Percentiles rank a stretch among this genome's conserved stretches.
Conservation (phyloP, 345 rosid genomes). For the Melastoma malabathricum region DNA sequence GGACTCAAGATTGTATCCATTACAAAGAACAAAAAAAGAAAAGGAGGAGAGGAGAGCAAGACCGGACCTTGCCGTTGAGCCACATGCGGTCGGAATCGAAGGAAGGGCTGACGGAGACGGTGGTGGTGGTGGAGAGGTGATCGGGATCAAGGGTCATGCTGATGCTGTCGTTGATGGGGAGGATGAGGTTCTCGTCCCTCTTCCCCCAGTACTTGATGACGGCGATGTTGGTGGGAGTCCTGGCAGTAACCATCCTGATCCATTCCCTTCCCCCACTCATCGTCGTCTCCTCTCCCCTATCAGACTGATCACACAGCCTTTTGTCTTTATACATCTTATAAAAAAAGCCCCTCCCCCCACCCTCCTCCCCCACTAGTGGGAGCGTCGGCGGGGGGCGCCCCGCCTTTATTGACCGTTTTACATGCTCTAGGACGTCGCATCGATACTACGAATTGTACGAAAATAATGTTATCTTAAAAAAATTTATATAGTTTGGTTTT, state of each 20-base stretch:
- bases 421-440: too few species aligned
- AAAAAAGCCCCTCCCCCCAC: too few species aligned
- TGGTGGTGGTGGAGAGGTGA: conserved; percentile 87
- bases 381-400: too few species aligned
- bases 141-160: conserved; percentile 89
- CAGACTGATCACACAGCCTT: too few species aligned
- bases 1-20: background rate
- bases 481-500: too few species aligned
- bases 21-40: background rate
- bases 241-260: conserved; percentile 76
- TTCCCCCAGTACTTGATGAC: conserved; percentile 99
- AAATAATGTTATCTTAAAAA: too few species aligned
- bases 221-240: conserved; percentile 89
- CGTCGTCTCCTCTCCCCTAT: background rate
- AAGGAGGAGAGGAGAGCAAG: background rate
- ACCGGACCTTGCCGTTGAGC: conserved; percentile 87
- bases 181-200: conserved; percentile 71
- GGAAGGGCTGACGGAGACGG: conserved; percentile 82
- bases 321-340: too few species aligned
- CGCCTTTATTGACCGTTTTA: too few species aligned
- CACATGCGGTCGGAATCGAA: conserved; percentile 91
- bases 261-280: conserved; percentile 45
- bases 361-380: too few species aligned
- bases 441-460: too few species aligned
- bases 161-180: conserved; percentile 91